Evolutionary conservation across 2,329 filamentous ascomycete species (phyloP).

Genomic region (Tolypocladium tundrense): DNA sequence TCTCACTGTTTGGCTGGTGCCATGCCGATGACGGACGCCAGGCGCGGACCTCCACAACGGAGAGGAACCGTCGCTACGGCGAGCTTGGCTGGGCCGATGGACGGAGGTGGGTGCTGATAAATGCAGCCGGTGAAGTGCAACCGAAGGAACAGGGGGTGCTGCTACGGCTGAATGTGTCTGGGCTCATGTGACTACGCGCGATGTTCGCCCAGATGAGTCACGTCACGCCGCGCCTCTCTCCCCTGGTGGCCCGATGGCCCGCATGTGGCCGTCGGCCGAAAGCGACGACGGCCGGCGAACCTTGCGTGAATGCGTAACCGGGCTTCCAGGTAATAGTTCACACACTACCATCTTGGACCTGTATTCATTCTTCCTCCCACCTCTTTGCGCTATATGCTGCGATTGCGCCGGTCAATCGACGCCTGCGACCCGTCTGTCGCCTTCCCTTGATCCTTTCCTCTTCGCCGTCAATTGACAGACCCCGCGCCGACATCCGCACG

Average conservation of each 20-base stretch:
- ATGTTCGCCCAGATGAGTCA: slow-evolving; percentile 19
- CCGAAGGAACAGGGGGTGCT: too few species aligned
- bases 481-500: background rate
- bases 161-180: too few species aligned
- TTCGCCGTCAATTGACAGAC: background rate
- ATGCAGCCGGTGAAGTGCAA: too few species aligned
- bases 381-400: background rate
- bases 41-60: background rate
- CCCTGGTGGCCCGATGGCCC: background rate
- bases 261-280: background rate
- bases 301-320: background rate
- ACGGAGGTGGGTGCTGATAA: too few species aligned
- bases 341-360: background rate
- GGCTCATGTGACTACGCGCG: slow-evolving; percentile 19
- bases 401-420: background rate
- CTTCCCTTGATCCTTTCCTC: background rate
- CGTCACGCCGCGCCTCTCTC: slow-evolving; percentile 1
- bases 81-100: background rate
- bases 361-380: background rate
- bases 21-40: background rate
- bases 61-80: background rate
- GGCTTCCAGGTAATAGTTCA: background rate
- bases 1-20: background rate
- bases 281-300: background rate
- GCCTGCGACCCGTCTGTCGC: background rate